These are phyloP conservation scores for Phytophthora macrochlamydospora DNA, from an alignment of 352 stramenopile species.

Conservation along the genomic window DNA sequence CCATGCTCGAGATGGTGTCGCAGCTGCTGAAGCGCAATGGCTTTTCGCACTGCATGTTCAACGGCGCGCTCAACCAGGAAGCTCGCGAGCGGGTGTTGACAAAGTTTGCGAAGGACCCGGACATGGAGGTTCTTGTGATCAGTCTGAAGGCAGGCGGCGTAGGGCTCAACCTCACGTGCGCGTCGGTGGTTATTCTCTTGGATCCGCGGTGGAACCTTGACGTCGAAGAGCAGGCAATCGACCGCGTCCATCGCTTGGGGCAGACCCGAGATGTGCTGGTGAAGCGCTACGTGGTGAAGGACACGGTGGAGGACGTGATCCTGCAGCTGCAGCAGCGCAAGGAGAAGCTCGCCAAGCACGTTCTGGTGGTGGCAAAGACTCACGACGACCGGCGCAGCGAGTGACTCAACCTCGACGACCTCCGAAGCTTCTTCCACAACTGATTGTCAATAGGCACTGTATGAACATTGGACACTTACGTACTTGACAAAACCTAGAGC, in stretches of 20 bases:
- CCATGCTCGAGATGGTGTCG: slow-evolving; percentile 87
- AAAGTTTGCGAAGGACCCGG: slow-evolving; percentile 61
- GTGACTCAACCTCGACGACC: slow-evolving; percentile 67
- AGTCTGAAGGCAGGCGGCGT: slow-evolving; percentile 90
- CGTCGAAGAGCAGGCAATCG: slow-evolving; percentile 94
- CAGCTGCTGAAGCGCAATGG: slow-evolving; percentile 50
- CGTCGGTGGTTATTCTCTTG: slow-evolving; percentile 89
- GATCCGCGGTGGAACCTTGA: slow-evolving; percentile 95
- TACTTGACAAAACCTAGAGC: neutral
- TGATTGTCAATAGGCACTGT: neutral
- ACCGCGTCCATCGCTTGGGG: slow-evolving; percentile 91
- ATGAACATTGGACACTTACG: neutral
- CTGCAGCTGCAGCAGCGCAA: slow-evolving; percentile 91
- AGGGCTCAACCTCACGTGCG: slow-evolving; percentile 91
- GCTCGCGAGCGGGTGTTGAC: slow-evolving; percentile 71
- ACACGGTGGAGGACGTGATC: slow-evolving; percentile 94
- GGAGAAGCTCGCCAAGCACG: slow-evolving; percentile 81
- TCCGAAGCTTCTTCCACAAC: slow-evolving; percentile 68
- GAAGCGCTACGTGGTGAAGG: slow-evolving; percentile 87
- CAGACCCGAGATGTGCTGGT: slow-evolving; percentile 87
- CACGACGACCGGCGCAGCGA: slow-evolving; percentile 46
- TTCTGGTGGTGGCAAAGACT: slow-evolving; percentile 61
- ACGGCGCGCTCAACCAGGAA: slow-evolving; percentile 75
- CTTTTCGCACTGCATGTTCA: slow-evolving; percentile 71
- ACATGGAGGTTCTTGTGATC: slow-evolving; percentile 83